Evolutionary conservation across 345 rosid genomes (phyloP).

Genomic region (Geranium rotundifolium): DNA sequence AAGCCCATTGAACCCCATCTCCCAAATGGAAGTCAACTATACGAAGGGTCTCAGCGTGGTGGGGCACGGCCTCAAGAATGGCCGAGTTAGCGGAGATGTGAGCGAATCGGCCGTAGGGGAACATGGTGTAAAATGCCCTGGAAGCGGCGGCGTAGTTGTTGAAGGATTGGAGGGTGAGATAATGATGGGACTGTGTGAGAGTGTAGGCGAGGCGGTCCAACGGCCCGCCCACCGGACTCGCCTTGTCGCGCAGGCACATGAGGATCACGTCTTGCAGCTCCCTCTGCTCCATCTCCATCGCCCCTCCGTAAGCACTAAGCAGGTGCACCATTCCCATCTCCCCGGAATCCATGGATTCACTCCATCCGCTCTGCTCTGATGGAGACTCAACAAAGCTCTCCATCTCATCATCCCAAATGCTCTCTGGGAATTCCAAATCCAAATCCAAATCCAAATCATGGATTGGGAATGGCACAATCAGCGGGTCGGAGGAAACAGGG

Average conservation of each 20-base stretch:
- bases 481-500: not conserved
- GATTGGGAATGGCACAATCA: slow-evolving; percentile 1
- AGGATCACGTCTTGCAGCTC: slow-evolving; percentile 31
- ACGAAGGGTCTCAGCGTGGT: slow-evolving; percentile 21
- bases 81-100: slow-evolving; percentile 43
- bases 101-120: slow-evolving; percentile 41
- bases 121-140: slow-evolving; percentile 29
- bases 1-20: slow-evolving; percentile 45
- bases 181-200: too few relatives aligned
- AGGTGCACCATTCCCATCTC: slow-evolving; percentile 28
- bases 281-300: slow-evolving; percentile 19
- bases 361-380: slow-evolving; percentile 7
- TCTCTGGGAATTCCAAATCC: not conserved
- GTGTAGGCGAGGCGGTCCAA: slow-evolving; percentile 31
- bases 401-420: not conserved
- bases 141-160: slow-evolving; percentile 31
- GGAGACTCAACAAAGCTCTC: not conserved
- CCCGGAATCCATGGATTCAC: slow-evolving; percentile 21
- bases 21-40: slow-evolving; percentile 42
- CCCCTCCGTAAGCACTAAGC: slow-evolving; percentile 31
- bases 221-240: slow-evolving; percentile 26
- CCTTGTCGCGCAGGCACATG: slow-evolving; percentile 23
- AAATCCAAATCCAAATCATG: slow-evolving; percentile 4
- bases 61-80: slow-evolving; percentile 26
- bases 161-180: slow-evolving; percentile 22